phyloP scores from a whole-genome alignment of 306 rosid genomes.

The Gastrolobium bilobum region DNA sequence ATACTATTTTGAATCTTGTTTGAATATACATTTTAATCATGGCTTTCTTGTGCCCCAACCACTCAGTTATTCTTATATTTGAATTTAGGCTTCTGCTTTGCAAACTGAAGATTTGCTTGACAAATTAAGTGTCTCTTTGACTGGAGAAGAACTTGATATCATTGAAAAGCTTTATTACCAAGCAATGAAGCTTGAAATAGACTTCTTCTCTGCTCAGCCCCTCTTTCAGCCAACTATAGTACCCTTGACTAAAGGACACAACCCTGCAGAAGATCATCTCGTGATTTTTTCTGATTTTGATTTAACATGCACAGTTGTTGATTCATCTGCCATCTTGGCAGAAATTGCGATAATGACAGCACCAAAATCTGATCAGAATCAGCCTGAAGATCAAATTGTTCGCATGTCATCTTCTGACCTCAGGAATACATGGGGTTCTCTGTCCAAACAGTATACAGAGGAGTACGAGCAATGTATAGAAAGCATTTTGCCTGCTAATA shows the following conservation, averaged over 20 bases:
- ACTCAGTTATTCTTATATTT: conserved; percentile 67
- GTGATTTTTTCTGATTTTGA: conserved; percentile 93
- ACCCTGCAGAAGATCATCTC: conserved; percentile 71
- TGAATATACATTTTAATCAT: conserved; percentile 51
- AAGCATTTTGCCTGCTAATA: conserved; percentile 69
- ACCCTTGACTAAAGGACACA: conserved; percentile 81
- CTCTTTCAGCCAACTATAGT: conserved; percentile 81
- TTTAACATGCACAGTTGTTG: conserved; percentile 94
- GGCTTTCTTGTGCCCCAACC: conserved; percentile 52
- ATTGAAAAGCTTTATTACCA: conserved; percentile 95
- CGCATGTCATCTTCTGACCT: conserved; percentile 88
- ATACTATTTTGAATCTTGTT: conserved; percentile 46
- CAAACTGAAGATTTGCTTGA: conserved; percentile 96
- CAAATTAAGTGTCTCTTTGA: conserved; percentile 92
- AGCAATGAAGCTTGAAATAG: conserved; percentile 95
- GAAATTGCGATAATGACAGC: conserved; percentile 95
- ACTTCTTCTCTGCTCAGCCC: conserved; percentile 86
- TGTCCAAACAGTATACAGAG: conserved; percentile 88
- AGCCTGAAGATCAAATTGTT: conserved; percentile 65
- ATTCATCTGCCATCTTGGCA: conserved; percentile 97
- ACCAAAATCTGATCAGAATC: conserved; percentile 83
- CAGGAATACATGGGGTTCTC: conserved; percentile 78
- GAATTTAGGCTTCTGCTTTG: conserved; percentile 83
- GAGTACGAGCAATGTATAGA: conserved; percentile 94
- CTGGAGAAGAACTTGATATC: conserved; percentile 97